Conservation (phyloP, 1,139 yeast genomes). For the Candida pseudocylindracea region DNA sequence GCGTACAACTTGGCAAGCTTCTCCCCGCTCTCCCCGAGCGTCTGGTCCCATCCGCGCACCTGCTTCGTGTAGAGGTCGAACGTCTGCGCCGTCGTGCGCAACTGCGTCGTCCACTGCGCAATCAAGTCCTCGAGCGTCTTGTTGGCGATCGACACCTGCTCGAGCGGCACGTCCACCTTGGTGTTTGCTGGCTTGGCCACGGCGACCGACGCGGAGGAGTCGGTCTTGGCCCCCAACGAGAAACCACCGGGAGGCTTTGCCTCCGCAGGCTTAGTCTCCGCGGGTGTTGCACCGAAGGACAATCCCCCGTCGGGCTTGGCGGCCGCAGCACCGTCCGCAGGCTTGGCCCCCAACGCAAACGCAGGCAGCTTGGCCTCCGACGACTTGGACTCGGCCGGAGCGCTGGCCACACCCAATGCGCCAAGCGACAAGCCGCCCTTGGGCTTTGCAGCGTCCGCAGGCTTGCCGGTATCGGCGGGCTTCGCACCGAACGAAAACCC, state of each 20-base stretch:
- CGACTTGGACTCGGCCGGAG: too few relatives aligned
- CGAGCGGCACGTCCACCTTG: conserved; percentile 12
- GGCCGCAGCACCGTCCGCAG: conserved; percentile 3
- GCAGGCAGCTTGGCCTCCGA: conserved; percentile 2
- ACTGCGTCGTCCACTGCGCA: conserved; percentile 79
- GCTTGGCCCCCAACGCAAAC: conserved; percentile 9
- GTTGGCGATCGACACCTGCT: conserved; percentile 56
- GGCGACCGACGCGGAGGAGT: neutral
- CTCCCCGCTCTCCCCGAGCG: conserved; percentile 67
- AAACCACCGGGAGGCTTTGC: conserved; percentile 1
- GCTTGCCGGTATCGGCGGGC: conserved; percentile 2
- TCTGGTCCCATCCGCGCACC: conserved; percentile 7
- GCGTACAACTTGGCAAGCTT: conserved; percentile 60
- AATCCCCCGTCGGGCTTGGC: neutral
- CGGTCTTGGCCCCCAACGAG: conserved; percentile 3
- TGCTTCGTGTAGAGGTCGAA: conserved; percentile 23
- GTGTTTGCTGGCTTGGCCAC: conserved; percentile 1
- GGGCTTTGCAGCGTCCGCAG: conserved; percentile 8
- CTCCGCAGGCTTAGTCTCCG: too few relatives aligned
- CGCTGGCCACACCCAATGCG: neutral
- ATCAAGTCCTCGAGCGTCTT: conserved; percentile 85
- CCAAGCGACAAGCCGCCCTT: neutral
- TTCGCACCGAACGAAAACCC: conserved; percentile 1
- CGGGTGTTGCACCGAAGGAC: too few relatives aligned
- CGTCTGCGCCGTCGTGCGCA: conserved; percentile 47